A percentile compares a stretch with the other conserved stretches of the same genome.
Evolutionary conservation across 2,329 filamentous ascomycete genomes (phyloP).

Genomic region (Penicillium sp.): DNA sequence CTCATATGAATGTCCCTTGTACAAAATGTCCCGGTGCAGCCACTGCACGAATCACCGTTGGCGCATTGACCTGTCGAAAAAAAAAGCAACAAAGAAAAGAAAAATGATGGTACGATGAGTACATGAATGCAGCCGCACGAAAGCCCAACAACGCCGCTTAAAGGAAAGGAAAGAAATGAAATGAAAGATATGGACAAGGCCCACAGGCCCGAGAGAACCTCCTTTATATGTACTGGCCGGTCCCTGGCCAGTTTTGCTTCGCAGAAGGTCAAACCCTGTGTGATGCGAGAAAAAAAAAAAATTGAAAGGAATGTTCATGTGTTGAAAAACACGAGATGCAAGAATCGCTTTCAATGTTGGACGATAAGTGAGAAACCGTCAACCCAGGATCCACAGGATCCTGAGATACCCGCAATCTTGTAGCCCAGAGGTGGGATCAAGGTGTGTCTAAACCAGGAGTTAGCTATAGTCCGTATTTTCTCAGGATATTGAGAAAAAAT

Average conservation of each 20-base stretch:
- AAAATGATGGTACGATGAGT: conserved; percentile 10
- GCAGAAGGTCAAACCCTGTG: conserved; percentile 2
- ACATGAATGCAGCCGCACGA: conserved; percentile 16
- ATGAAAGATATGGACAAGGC: conserved; percentile 19
- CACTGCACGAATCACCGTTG: not conserved
- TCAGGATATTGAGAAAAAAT: conserved; percentile 33
- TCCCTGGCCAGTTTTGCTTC: conserved; percentile 5
- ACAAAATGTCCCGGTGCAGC: conserved; percentile 15
- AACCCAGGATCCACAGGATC: conserved; percentile 76
- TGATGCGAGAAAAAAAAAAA: not conserved
- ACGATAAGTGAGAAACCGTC: conserved; percentile 85
- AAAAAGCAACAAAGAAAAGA: conserved; percentile 3
- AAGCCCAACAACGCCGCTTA: conserved; percentile 11
- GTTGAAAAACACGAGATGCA: not conserved
- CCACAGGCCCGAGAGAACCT: conserved; percentile 6
- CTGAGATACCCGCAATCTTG: conserved; percentile 81
- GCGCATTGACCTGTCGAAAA: conserved; percentile 5
- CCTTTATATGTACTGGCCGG: conserved; percentile 17
- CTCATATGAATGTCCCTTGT: conserved; percentile 20
- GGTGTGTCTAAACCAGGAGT: conserved; percentile 62
- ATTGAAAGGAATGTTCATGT: not conserved
- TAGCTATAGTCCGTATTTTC: conserved; percentile 1
- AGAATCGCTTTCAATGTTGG: conserved; percentile 53
- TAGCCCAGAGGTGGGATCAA: conserved; percentile 88
- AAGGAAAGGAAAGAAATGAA: conserved; percentile 2